Evolutionary conservation across 1,139 yeast genomes (phyloP), one percentile per base, ranked within the genome.

Genomic region (Debaryomyces fabryi): DNA sequence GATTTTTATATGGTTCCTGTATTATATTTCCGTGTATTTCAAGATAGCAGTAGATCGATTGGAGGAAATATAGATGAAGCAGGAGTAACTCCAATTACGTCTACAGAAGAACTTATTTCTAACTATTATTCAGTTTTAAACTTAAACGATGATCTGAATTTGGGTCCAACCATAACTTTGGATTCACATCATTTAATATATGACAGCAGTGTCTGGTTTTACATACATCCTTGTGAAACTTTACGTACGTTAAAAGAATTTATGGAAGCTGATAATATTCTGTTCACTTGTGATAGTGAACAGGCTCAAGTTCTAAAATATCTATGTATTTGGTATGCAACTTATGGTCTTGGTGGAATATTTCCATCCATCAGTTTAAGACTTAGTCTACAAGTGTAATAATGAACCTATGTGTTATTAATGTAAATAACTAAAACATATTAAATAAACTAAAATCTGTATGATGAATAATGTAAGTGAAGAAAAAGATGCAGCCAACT

Each of bases 201-300:
- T 3, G 64, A 63, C 2, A 64, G 67, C 2, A 27, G 34, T 18
- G 39, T 38, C 25, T 74, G 72, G 68, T 56, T 63, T 42, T 58
- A 56, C 36, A 53, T 71, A 1, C 80, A 75, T 53, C 78, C 78
- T 0, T 75, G 80, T 55, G 76, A 73, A 49, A 63, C 75, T 0
- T 45, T 43, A 3, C 46, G 42, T 3, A 50, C 55, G 10, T 49
- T 68, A 53, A 42, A 39, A 12, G 50, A 48, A 20, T 53, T 60
- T 32, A 25, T 44, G 36, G 29, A 20, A 4, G 10, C 15, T 18
- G 36, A 30, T 8, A 21, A 21, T 8, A 18, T 5, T 21, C 6
- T 40, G 6, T 9, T 6, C 7, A 8, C 6, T 9, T 27, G 13
- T 33, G 32, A 35, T 15, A 24, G 34, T 10, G 52, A 41, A 33